Evolutionary conservation across 192 early-diverging fungal genomes (phyloP).

Genomic region (Podila verticillata): DNA sequence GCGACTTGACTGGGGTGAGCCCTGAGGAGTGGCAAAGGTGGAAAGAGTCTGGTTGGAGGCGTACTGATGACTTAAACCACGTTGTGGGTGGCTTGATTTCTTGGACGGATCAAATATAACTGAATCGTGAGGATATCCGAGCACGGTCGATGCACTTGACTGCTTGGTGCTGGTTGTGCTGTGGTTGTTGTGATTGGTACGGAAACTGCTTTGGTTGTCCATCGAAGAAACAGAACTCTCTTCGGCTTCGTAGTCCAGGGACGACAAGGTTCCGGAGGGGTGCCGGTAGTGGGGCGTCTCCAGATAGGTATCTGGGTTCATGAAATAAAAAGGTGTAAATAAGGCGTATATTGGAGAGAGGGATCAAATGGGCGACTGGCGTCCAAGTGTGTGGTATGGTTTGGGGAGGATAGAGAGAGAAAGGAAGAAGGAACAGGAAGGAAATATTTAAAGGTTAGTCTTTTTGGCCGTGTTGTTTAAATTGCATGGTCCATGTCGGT

Average conservation of each 20-base stretch:
- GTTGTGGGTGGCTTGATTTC: slow-evolving; percentile 8
- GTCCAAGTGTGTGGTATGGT: background rate
- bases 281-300: slow-evolving; percentile 35
- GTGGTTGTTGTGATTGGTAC: slow-evolving; percentile 9
- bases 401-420: background rate
- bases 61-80: slow-evolving; percentile 1
- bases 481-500: background rate
- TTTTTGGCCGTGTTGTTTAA: no score
- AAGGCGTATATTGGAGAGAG: background rate
- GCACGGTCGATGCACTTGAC: slow-evolving; percentile 16
- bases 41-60: slow-evolving; percentile 17
- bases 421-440: background rate
- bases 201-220: slow-evolving; percentile 22
- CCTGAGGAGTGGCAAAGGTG: slow-evolving; percentile 27
- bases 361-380: background rate
- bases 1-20: slow-evolving; percentile 27
- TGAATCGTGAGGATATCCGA: slow-evolving; percentile 25
- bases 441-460: background rate
- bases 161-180: slow-evolving; percentile 8
- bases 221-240: slow-evolving; percentile 38
- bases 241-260: slow-evolving; percentile 38
- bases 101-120: background rate
- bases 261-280: slow-evolving; percentile 37
- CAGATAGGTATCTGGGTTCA: slow-evolving; percentile 38
- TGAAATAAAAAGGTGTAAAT: slow-evolving; percentile 3